phyloP scores from a whole-genome alignment of 306 rosid species.

The Notholithocarpus densiflorus region DNA sequence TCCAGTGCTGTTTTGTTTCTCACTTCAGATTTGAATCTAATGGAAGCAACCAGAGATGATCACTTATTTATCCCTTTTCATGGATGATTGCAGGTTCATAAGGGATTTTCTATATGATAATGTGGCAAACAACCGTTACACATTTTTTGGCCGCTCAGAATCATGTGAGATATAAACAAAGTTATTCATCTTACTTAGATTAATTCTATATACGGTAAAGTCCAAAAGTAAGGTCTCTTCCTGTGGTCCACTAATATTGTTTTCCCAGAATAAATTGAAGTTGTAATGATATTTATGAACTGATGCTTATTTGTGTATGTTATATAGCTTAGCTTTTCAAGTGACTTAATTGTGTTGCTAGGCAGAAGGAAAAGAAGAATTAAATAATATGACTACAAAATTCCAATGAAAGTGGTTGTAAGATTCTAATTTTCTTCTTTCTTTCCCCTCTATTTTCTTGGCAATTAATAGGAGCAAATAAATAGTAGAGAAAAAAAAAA shows the following conservation, averaged over 20 bases:
- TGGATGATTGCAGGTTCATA: constrained; percentile 55
- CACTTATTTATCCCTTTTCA: not conserved
- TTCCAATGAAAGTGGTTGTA: not conserved
- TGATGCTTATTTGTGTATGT: constrained; percentile 9
- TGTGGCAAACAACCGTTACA: constrained; percentile 89
- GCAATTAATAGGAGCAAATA: not conserved
- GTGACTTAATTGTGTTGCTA: not conserved
- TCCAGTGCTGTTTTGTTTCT: not conserved
- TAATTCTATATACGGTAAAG: not conserved
- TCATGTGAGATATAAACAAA: constrained; percentile 65
- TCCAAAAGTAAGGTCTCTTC: constrained; percentile 10
- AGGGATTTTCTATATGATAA: constrained; percentile 80
- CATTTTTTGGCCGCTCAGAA: constrained; percentile 78
- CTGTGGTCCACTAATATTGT: not conserved
- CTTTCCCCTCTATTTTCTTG: not conserved
- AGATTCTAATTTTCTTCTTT: not conserved
- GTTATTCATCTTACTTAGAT: constrained; percentile 1
- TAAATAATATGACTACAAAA: not conserved
- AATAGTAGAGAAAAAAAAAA: not conserved
- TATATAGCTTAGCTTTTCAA: not conserved
- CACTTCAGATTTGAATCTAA: not conserved
- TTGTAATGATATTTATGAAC: constrained; percentile 21
- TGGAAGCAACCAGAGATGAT: constrained; percentile 6
- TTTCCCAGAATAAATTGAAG: not conserved
- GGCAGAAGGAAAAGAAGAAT: constrained; percentile 1